phyloP scores from a whole-genome alignment of 768 basidiomycete genomes.

The Mycena floridula region DNA sequence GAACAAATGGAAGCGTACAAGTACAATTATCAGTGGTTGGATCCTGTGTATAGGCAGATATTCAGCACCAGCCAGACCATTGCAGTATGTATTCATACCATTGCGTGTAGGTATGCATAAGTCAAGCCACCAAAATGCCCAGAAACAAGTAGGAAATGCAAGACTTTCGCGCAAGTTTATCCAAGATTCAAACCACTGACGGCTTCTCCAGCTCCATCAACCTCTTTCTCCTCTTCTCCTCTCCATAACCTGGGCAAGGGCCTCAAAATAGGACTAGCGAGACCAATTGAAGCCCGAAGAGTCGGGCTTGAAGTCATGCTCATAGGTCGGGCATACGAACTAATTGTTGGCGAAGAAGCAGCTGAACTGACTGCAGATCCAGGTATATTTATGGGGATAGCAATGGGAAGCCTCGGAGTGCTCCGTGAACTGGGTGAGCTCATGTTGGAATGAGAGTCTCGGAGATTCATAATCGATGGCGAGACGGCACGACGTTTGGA shows the following conservation, averaged over 20 bases:
- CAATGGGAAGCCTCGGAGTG: slow-evolving; percentile 48
- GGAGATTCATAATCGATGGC: slow-evolving; percentile 64
- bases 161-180: slow-evolving; percentile 11
- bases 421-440: slow-evolving; percentile 45
- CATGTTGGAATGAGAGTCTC: slow-evolving; percentile 49
- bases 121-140: background rate
- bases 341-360: slow-evolving; percentile 68
- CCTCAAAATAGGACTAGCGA: slow-evolving; percentile 71
- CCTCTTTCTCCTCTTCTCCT: slow-evolving; percentile 60
- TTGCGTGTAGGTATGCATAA: background rate
- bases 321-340: slow-evolving; percentile 40
- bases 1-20: background rate
- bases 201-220: slow-evolving; percentile 76
- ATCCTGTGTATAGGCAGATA: too few species aligned
- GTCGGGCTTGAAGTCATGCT: slow-evolving; percentile 72
- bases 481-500: slow-evolving; percentile 82
- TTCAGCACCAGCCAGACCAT: too few species aligned
- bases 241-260: slow-evolving; percentile 51
- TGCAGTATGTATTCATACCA: too few species aligned
- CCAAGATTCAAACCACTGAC: slow-evolving; percentile 57
- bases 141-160: background rate
- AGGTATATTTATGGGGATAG: slow-evolving; percentile 63
- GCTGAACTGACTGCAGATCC: slow-evolving; percentile 53
- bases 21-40: background rate
- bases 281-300: slow-evolving; percentile 60